Base-by-base conservation (phyloP, 1,284 basidiomycete species). In the Coriolopsis trogii region DNA sequence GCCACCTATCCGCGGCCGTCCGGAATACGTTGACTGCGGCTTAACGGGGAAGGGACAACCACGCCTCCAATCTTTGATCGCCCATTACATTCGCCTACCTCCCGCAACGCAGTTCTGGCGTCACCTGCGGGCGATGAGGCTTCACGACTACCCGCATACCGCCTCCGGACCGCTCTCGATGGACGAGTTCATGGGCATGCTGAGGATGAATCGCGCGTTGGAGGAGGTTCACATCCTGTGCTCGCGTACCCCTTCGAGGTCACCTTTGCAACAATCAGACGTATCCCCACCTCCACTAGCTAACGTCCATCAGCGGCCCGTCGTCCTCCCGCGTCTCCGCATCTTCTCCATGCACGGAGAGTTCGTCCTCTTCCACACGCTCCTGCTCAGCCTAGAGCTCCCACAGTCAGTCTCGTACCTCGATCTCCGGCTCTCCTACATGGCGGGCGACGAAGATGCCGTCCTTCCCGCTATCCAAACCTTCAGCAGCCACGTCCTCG, bases 141-240 rank as follows among this genome's bases (percentile, higher is more conserved):
- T 46, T 3, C 23, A 37, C 31, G 23, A 37, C 7, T 24, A 15
- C 5, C 49, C 49, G 2, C 13, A 15, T 3, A 33, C 23, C 2
- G 12, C 9, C 9, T 39, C n/a, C 7, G 44, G 25, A 7, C 21
- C 25, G 18, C 38, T 24, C 23, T 6, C 15, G 6, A 24, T 23
- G 4, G 29, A n/a, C 10, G 42, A 34, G 37, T 30, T 51, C 24
- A 15, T 46, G 8, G 29, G 29, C 3, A 9, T 51, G 16, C 31
- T 51, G 12, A 33, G 9, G 15, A 12, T 5, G 2, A 46, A 45
- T 26, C 9, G 20, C 12, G 16, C 21, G 7, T 21, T 51, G 5
- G 49, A 51, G 26, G 49, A 51, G 39, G 25, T 51, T 12, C 33
- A 39, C 15, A 10, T 51, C 23, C 33, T 42, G 43, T 24, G 26